Conservation (phyloP, 2,329 filamentous ascomycete genomes). For the Blumeriella jaapii region DNA sequence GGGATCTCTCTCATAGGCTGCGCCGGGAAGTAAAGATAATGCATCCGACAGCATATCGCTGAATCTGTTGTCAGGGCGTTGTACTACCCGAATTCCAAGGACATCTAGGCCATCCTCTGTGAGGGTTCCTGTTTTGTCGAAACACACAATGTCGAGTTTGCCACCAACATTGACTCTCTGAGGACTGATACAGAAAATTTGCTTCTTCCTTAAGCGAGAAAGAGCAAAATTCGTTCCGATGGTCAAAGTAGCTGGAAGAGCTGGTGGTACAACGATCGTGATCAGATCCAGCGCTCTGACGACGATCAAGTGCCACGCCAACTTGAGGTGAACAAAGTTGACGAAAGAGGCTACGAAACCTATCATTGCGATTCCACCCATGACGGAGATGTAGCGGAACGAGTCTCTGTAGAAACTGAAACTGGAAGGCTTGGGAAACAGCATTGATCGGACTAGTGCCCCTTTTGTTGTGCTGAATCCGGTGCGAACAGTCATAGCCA, state of each 20-base stretch:
- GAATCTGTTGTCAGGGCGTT: slow-evolving; percentile 50
- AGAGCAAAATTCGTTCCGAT: slow-evolving; percentile 96
- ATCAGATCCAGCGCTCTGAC: slow-evolving; percentile 89
- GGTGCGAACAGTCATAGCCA: slow-evolving; percentile 86
- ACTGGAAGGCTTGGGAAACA: slow-evolving; percentile 94
- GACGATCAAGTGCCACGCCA: slow-evolving; percentile 84
- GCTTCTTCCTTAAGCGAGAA: slow-evolving; percentile 70
- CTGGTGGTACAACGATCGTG: slow-evolving; percentile 93
- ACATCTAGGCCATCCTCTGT: slow-evolving; percentile 96
- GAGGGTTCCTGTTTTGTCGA: slow-evolving; percentile 97
- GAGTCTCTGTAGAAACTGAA: slow-evolving; percentile 99
- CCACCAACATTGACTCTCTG: slow-evolving; percentile 95
- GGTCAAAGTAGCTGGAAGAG: slow-evolving; percentile 84
- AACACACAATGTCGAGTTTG: slow-evolving; percentile 92
- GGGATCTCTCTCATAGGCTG: slow-evolving; percentile 44
- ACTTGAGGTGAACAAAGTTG: slow-evolving; percentile 77
- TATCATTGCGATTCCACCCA: slow-evolving; percentile 73
- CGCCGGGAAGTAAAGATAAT: slow-evolving; percentile 41
- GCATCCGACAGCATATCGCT: slow-evolving; percentile 63
- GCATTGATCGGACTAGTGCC: slow-evolving; percentile 88
- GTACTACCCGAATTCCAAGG: slow-evolving; percentile 72
- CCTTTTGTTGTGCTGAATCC: slow-evolving; percentile 98
- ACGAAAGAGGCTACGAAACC: slow-evolving; percentile 86
- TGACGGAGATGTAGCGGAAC: slow-evolving; percentile 94
- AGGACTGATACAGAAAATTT: slow-evolving; percentile 96